Evolutionary conservation across 140 eudicot genomes (phyloP).

Genomic region (Bidens hawaiensis): DNA sequence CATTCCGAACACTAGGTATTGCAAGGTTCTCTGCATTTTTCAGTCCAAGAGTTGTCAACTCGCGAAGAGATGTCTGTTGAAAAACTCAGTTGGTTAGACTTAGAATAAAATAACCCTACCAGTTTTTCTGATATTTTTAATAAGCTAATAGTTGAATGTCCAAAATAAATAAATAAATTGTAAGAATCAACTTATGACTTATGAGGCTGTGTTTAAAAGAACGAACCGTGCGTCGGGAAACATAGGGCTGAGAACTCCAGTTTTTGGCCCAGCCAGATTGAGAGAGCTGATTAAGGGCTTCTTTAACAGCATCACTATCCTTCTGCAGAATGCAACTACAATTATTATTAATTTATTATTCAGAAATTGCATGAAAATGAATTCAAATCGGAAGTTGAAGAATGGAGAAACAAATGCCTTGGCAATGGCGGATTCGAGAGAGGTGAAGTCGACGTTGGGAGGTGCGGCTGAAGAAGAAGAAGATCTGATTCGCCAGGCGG

Average conservation of each 20-base stretch:
- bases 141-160: background rate
- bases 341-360: background rate
- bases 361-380: background rate
- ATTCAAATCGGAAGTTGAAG: background rate
- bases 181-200: background rate
- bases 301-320: conserved; percentile 93
- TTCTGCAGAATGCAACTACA: conserved; percentile 49
- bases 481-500: too few relatives aligned
- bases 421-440: conserved; percentile 74
- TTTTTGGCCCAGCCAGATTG: conserved; percentile 93
- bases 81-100: conserved; percentile 15
- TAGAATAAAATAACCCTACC: background rate
- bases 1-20: conserved; percentile 93
- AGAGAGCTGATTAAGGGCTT: conserved; percentile 83
- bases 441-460: conserved; percentile 52
- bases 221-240: conserved; percentile 92
- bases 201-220: background rate
- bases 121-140: background rate
- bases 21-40: conserved; percentile 97
- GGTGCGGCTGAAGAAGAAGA: too few relatives aligned
- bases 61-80: conserved; percentile 81
- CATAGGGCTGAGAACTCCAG: conserved; percentile 97
- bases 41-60: conserved; percentile 89
- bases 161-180: background rate
- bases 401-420: conserved; percentile 46